Conservation (phyloP, 2,329 filamentous ascomycete species). For the Tolypocladium tropicale region DNA sequence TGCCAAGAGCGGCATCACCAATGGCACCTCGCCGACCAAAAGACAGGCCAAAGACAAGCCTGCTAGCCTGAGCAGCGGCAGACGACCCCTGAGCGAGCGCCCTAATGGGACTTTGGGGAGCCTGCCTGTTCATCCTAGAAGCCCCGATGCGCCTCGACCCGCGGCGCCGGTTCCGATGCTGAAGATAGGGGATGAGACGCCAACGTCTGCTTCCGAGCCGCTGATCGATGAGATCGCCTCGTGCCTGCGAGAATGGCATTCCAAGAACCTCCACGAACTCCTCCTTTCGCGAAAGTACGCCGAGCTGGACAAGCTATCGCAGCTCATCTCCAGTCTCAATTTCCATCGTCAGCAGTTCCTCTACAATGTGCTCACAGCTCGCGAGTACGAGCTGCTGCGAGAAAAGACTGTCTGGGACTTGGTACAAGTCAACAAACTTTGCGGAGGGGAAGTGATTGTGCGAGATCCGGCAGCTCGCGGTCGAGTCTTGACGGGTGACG, state of each 20-base stretch:
- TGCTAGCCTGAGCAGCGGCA: conserved; percentile 12
- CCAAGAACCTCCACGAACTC: conserved; percentile 88
- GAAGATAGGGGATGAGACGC: conserved; percentile 94
- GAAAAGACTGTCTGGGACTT: conserved; percentile 94
- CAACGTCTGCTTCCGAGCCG: conserved; percentile 79
- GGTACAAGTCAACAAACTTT: conserved; percentile 86
- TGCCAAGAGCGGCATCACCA: conserved; percentile 42
- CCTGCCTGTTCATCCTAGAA: conserved; percentile 38
- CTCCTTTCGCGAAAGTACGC: conserved; percentile 75
- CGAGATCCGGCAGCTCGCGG: conserved; percentile 77
- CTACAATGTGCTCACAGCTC: conserved; percentile 82
- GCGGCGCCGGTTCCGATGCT: conserved; percentile 93
- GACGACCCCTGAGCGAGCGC: conserved; percentile 23
- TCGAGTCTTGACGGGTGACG: conserved; percentile 79
- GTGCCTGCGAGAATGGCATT: conserved; percentile 95
- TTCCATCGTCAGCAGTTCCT: conserved; percentile 79
- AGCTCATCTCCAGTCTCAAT: conserved; percentile 74
- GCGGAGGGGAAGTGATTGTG: conserved; percentile 89
- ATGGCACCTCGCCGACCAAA: conserved; percentile 24
- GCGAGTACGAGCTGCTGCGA: conserved; percentile 70
- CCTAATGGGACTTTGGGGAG: conserved; percentile 29
- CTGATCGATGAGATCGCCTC: conserved; percentile 96
- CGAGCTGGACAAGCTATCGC: conserved; percentile 69
- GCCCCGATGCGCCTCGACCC: conserved; percentile 62
- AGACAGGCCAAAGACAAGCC: conserved; percentile 21